Percentiles rank a stretch among this genome's conserved stretches.
Conservation (phyloP, 2,329 filamentous ascomycete species). For the Talaromyces sp. region DNA sequence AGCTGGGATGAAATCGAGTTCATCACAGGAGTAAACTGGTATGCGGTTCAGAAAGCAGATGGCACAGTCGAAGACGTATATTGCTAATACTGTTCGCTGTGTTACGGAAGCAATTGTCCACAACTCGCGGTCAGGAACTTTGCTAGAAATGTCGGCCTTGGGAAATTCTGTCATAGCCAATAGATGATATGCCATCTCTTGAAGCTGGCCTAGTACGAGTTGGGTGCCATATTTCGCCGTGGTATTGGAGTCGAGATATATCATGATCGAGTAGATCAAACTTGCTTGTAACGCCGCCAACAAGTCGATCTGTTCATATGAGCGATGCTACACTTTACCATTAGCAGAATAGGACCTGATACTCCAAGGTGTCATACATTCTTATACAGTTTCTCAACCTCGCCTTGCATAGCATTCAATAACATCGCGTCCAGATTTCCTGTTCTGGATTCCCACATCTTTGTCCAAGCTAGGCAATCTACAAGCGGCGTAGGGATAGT, state of each 20-base stretch:
- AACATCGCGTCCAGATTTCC: background rate
- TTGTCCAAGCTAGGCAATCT: background rate
- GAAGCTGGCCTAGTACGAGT: background rate
- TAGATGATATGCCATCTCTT: constrained; percentile 1
- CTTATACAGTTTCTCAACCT: background rate
- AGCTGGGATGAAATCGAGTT: background rate
- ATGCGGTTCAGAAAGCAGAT: background rate
- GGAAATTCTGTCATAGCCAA: background rate
- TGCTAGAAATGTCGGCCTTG: background rate
- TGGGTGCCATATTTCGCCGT: constrained; percentile 1
- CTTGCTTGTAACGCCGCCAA: background rate
- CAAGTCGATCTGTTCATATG: background rate
- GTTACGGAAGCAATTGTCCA: background rate
- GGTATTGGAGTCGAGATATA: background rate
- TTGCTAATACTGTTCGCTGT: constrained; percentile 1
- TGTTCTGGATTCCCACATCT: background rate
- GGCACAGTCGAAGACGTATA: constrained; percentile 1
- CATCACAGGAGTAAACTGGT: constrained; percentile 2
- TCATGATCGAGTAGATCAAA: constrained; percentile 2
- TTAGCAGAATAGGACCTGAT: constrained; percentile 2
- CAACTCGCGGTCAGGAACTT: background rate
- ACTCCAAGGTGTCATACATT: background rate
- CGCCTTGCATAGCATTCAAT: constrained; percentile 1
- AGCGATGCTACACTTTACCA: background rate
- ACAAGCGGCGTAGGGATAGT: background rate